These are phyloP conservation scores for Endothia cerciana DNA, from an alignment of 2,329 filamentous ascomycete genomes.

Conservation along the genomic window DNA sequence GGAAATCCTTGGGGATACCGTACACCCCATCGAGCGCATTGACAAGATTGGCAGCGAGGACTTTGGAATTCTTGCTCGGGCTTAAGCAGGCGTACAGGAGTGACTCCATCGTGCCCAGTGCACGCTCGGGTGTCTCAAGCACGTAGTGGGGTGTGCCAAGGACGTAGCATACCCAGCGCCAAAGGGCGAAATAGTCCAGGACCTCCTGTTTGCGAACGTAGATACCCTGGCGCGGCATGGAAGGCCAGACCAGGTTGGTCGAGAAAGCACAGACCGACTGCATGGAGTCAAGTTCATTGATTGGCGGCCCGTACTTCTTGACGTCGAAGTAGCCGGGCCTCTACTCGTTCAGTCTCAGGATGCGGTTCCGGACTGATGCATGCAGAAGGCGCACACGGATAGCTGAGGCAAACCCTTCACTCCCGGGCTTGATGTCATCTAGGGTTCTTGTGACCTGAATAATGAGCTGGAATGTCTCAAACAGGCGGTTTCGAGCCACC, in stretches of 20 bases:
- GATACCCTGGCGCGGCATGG: conserved; percentile 66
- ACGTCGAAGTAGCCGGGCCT: conserved; percentile 64
- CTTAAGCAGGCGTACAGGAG: conserved; percentile 40
- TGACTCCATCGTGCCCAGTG: conserved; percentile 41
- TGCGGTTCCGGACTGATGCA: conserved; percentile 64
- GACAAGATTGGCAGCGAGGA: conserved; percentile 45
- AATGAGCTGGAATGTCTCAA: conserved; percentile 46
- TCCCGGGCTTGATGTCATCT: conserved; percentile 62
- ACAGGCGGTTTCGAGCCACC: conserved; percentile 60
- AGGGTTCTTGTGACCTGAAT: conserved; percentile 65
- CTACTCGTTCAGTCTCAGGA: conserved; percentile 57
- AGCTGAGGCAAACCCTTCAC: conserved; percentile 63
- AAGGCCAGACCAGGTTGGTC: conserved; percentile 63
- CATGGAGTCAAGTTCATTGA: conserved; percentile 68
- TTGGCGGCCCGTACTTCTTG: conserved; percentile 61
- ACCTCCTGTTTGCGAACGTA: conserved; percentile 60
- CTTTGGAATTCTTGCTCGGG: conserved; percentile 40
- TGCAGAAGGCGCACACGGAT: conserved; percentile 69
- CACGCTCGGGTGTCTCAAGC: conserved; percentile 33
- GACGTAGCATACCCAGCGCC: conserved; percentile 39
- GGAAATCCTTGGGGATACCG: conserved; percentile 41
- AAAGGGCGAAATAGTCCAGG: conserved; percentile 66
- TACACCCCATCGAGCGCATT: conserved; percentile 42
- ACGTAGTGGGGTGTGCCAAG: conserved; percentile 36
- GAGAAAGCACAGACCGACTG: conserved; percentile 67